Evolutionary conservation across 306 rosid species (phyloP).

Genomic region (Citrullus mucosospermus): DNA sequence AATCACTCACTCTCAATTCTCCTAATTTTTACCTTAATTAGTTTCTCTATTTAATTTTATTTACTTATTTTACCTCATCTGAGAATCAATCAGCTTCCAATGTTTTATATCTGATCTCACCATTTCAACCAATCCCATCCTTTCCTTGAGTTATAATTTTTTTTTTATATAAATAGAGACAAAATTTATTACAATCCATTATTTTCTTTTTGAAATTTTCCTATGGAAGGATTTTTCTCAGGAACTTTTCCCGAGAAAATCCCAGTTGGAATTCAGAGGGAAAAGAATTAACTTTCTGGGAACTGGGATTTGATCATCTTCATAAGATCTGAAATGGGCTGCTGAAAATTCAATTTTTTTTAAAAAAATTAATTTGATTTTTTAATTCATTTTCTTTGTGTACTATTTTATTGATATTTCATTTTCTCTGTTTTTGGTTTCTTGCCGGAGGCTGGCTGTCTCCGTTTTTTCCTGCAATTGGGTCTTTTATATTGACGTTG

Average conservation of each 20-base stretch:
- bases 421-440: not conserved
- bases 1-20: not conserved
- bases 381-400: not conserved
- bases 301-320: not conserved
- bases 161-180: too few species aligned
- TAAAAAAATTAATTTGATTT: not conserved
- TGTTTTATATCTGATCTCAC: not conserved
- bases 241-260: not conserved
- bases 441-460: slow-evolving; percentile 29
- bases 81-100: not conserved
- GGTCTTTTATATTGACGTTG: slow-evolving; percentile 54
- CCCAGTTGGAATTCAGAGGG: not conserved
- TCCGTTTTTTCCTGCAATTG: slow-evolving; percentile 49
- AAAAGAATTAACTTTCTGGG: not conserved
- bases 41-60: not conserved
- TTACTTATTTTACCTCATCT: too few species aligned
- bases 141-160: too few species aligned
- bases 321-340: not conserved
- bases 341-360: not conserved
- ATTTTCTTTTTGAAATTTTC: not conserved
- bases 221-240: not conserved
- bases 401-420: not conserved
- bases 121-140: not conserved
- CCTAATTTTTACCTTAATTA: not conserved
- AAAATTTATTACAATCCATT: too few species aligned